Conservation (phyloP, 441 rosid genomes). For the Breynia disticha region DNA sequence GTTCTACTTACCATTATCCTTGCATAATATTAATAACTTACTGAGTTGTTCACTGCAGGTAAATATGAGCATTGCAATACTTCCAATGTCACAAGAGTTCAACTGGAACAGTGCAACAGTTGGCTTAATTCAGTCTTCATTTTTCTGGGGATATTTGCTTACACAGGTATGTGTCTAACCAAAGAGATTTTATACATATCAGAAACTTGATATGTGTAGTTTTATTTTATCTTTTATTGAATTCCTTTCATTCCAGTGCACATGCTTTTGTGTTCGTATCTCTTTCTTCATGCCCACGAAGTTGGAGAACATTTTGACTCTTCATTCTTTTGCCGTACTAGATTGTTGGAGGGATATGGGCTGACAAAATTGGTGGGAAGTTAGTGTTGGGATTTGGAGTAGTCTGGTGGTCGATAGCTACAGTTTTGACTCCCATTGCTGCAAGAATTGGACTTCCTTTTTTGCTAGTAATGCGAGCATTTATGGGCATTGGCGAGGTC, state of each 20-base stretch:
- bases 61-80: conserved; percentile 98
- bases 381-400: conserved; percentile 91
- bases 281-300: neutral
- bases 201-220: conserved; percentile 6
- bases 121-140: conserved; percentile 96
- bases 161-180: conserved; percentile 55
- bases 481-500: conserved; percentile 99
- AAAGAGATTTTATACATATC: neutral
- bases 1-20: neutral
- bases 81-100: conserved; percentile 93
- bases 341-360: conserved; percentile 98
- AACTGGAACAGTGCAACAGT: conserved; percentile 96
- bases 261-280: neutral
- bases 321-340: conserved; percentile 22
- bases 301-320: neutral
- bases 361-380: conserved; percentile 94
- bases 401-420: conserved; percentile 93
- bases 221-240: neutral
- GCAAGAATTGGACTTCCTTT: conserved; percentile 85
- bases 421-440: conserved; percentile 92
- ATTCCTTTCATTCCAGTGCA: neutral
- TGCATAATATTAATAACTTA: conserved; percentile 7
- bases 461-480: conserved; percentile 83
- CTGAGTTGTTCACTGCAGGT: conserved; percentile 43
- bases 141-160: conserved; percentile 97